These are phyloP conservation scores for Emmonsia crescens DNA, from an alignment of 2,329 filamentous ascomycete species.

Conservation along the genomic window DNA sequence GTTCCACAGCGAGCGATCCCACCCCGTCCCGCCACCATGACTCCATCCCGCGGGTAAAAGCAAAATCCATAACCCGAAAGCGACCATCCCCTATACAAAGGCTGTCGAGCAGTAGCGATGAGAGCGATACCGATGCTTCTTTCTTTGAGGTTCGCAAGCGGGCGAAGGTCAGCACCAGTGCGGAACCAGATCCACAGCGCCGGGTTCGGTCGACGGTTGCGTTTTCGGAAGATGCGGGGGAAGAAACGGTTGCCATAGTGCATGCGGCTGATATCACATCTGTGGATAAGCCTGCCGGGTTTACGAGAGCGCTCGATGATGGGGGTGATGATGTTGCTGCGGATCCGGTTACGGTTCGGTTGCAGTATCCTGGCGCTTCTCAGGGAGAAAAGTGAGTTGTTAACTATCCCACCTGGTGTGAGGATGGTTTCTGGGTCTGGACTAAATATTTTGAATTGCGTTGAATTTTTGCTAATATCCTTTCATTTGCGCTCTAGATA, in stretches of 20 bases:
- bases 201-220: slow-evolving; percentile 35
- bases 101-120: slow-evolving; percentile 32
- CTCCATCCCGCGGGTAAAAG: neutral
- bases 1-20: neutral
- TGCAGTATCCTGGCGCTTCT: slow-evolving; percentile 75
- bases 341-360: slow-evolving; percentile 44
- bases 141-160: slow-evolving; percentile 31
- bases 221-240: slow-evolving; percentile 32
- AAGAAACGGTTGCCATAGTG: slow-evolving; percentile 31
- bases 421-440: too few relatives aligned
- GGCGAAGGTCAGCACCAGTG: slow-evolving; percentile 28
- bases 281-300: slow-evolving; percentile 36
- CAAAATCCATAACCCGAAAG: slow-evolving; percentile 23
- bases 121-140: slow-evolving; percentile 31
- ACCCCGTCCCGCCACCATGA: neutral
- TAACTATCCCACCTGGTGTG: neutral
- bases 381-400: slow-evolving; percentile 52
- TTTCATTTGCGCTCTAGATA: slow-evolving; percentile 38
- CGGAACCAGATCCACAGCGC: slow-evolving; percentile 36
- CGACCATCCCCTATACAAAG: slow-evolving; percentile 29
- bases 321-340: slow-evolving; percentile 21
- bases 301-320: slow-evolving; percentile 39
- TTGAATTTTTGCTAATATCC: neutral
- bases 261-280: slow-evolving; percentile 41
- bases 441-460: too few relatives aligned